These are phyloP conservation scores for Rhododendron mucronatum DNA, from an alignment of 148 eudicot species.

Conservation along the genomic window DNA sequence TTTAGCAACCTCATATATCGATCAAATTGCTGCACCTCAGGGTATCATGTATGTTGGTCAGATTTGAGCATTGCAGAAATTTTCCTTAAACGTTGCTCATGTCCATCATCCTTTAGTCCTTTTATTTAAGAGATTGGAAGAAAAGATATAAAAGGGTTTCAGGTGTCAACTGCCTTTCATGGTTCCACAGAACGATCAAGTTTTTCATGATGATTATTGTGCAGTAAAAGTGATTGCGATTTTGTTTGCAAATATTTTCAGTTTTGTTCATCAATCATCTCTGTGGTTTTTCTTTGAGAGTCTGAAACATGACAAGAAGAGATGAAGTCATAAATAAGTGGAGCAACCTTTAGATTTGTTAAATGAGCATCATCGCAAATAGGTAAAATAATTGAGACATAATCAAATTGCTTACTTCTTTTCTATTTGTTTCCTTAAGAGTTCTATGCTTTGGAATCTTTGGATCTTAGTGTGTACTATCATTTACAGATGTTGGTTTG, in stretches of 20 bases:
- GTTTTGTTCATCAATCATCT: not conserved
- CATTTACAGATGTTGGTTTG: not conserved
- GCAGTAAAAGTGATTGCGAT: not conserved
- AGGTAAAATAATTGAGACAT: not conserved
- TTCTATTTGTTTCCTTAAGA: not conserved
- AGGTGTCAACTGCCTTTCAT: not conserved
- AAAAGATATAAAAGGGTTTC: not conserved
- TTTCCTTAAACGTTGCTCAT: not conserved
- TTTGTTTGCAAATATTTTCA: not conserved
- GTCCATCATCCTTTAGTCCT: not conserved
- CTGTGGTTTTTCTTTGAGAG: not conserved
- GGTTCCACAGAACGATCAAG: not conserved
- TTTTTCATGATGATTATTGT: not conserved
- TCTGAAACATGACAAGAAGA: not conserved
- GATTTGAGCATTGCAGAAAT: not conserved
- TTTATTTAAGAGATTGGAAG: not conserved
- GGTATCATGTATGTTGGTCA: not conserved
- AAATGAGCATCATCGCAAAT: too few species aligned
- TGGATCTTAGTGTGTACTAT: not conserved
- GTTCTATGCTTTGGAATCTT: not conserved
- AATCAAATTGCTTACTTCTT: not conserved
- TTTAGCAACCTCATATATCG: not conserved
- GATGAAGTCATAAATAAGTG: not conserved
- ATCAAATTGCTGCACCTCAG: not conserved
- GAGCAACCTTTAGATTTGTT: not conserved